Conservation (phyloP, 2,329 filamentous ascomycete genomes). For the Diaporthe destruens region DNA sequence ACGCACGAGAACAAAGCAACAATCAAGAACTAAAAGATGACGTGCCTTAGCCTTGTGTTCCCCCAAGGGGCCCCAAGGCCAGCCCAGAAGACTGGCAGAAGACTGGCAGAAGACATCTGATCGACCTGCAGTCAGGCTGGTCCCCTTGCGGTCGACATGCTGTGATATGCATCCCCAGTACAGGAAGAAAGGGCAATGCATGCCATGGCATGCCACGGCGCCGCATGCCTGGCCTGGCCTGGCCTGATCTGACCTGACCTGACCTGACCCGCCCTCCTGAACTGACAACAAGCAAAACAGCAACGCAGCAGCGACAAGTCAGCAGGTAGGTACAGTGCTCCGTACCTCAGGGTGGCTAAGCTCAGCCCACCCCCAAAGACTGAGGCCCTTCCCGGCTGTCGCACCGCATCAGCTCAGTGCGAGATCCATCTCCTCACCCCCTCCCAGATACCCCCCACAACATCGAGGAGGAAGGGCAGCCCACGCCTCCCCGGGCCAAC, state of each 20-base stretch:
- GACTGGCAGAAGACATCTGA: slow-evolving; percentile 12
- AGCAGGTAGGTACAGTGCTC: neutral
- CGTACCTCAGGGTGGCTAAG: slow-evolving; percentile 1
- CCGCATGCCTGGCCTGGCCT: neutral
- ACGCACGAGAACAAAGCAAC: slow-evolving; percentile 7
- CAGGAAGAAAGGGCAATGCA: neutral
- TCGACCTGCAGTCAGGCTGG: neutral
- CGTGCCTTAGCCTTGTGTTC: slow-evolving; percentile 38
- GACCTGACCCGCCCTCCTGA: neutral
- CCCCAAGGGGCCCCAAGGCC: slow-evolving; percentile 3
- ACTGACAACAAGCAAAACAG: neutral
- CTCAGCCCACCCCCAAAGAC: neutral
- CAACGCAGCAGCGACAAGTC: neutral
- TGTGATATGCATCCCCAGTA: too few species aligned
- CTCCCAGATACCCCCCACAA: neutral
- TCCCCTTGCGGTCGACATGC: too few species aligned
- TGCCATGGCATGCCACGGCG: neutral
- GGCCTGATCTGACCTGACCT: neutral
- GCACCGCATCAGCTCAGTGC: slow-evolving; percentile 8
- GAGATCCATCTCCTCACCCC: neutral
- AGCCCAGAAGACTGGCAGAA: neutral
- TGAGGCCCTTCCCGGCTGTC: neutral
- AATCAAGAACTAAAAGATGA: slow-evolving; percentile 27
- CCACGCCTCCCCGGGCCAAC: neutral
- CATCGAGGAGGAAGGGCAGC: neutral